A percentile compares a stretch with the other conserved stretches of the same genome.
phyloP scores from a whole-genome alignment of 495 filamentous ascomycete species.

The Penicillium coprophilum region DNA sequence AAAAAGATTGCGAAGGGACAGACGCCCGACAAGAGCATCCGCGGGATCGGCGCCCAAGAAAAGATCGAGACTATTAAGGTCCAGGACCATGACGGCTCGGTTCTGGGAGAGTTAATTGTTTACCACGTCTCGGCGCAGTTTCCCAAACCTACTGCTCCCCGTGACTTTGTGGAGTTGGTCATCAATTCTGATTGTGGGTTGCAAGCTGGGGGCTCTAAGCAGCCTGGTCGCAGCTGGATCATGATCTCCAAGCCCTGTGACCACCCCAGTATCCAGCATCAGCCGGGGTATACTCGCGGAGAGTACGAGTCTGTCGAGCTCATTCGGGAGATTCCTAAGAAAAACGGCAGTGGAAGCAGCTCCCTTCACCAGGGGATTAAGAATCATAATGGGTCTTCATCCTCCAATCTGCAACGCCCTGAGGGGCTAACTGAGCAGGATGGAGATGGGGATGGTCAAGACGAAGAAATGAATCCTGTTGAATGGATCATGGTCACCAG shows the following conservation, averaged over 20 bases:
- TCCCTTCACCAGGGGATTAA: constrained; percentile 6
- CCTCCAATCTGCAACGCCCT: constrained; percentile 24
- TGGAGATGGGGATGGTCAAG: constrained; percentile 42
- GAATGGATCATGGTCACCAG: constrained; percentile 98
- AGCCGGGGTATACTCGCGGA: constrained; percentile 73
- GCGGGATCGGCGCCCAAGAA: constrained; percentile 81
- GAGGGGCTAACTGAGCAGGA: constrained; percentile 31
- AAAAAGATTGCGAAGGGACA: constrained; percentile 48
- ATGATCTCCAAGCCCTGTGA: constrained; percentile 80
- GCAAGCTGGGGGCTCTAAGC: constrained; percentile 24
- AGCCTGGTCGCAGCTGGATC: constrained; percentile 64
- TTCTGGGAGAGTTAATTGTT: constrained; percentile 50
- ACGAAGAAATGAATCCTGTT: constrained; percentile 62
- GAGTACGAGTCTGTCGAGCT: constrained; percentile 91
- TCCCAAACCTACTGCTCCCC: constrained; percentile 79
- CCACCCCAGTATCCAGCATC: constrained; percentile 68
- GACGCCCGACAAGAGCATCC: constrained; percentile 55
- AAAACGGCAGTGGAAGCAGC: constrained; percentile 1
- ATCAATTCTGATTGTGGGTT: constrained; percentile 51
- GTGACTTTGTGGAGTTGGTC: constrained; percentile 82
- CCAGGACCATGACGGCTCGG: constrained; percentile 51
- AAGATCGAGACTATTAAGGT: constrained; percentile 58
- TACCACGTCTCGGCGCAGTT: constrained; percentile 87
- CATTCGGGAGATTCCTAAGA: constrained; percentile 74
- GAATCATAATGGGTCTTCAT: constrained; percentile 8